Base-by-base conservation (phyloP, 2,329 filamentous ascomycete genomes). In the Scopulariopsis brevicaulis region DNA sequence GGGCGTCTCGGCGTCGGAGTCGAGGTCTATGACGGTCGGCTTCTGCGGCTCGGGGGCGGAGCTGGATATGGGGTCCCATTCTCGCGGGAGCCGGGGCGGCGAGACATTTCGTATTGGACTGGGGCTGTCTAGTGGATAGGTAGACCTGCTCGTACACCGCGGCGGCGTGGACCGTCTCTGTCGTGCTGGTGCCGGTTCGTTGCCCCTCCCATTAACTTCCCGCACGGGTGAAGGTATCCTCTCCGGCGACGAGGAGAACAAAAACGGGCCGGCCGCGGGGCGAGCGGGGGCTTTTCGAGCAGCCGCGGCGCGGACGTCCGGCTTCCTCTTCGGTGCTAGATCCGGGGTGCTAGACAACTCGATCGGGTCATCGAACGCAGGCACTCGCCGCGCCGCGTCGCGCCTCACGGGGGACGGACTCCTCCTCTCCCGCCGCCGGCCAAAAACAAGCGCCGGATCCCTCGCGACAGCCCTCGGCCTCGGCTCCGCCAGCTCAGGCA, bases 51-150 rank as follows among this genome's bases (percentile, higher is more conserved):
- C 73, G 1, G 77, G 78, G 4, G 77, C 77, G 1, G 77, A 80
- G 64, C 78, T 81, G 0, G 78, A 81, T 55, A 80, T 80, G 0
- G 76, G 77, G 63, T 79, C 77, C 76, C 76, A 79, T 0, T 68
- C 66, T 3, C 64, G 53, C 7, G 10, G 11, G n/a, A n/a, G n/a
- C 6, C 32, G 28, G 11, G 32, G 32, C 20, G 34, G 53, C 10
- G 15, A 22, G 12, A 37, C 12, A 6, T 4, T n/a, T 8, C 7
- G 22, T 14, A 10, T 4, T 8, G 53, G 34, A 12, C 53, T 37
- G n/a, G 53, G 28, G 28, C 28, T 37, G 34, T 54, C 32, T 3
- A 37, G 2, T 5, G 7, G 8, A n/a, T 37, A 37, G 4, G 15
- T 8, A 20, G 34, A 14, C 11, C 34, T 24, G 6, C 12, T 22